Evolutionary conservation across 257 asterid species (phyloP), one percentile per base, ranked within the genome.

Genomic region (Plantago ovata): DNA sequence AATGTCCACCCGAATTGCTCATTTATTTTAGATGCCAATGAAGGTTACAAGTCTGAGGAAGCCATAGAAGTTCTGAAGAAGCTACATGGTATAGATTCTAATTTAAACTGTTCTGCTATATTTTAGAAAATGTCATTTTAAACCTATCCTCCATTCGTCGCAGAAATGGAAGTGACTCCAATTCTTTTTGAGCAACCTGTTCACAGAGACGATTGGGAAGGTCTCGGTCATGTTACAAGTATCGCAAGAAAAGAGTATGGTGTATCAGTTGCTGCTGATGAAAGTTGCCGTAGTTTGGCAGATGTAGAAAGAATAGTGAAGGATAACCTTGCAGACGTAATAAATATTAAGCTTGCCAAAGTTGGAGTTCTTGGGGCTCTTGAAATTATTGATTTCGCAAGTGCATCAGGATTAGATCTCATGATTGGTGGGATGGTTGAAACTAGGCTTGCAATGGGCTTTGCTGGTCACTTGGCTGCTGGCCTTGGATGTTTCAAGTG

Each of bases 371-470:
- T 81, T 55, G 92, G 89, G 50, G 95, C 95, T 52, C 81, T 89
- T 44, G 82, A 81, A 60, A 84, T 84, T 33, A 89, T 89, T 70
- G 92, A 84, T 45, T 65, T 85, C 60, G 92, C 80, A 14, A 79
- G 81, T 60, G 67, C 58, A 32, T 79, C 94, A 0, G 95, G 94
- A 58, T 53, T 89, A 62, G 81, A 80, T 72, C 67, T 89, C 61
- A 89, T 89, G 97, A 86, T 89, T 57, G 97, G 97, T 60, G 97
- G 97, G 61, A 89, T 89, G 97, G 97, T 89, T 66, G 97, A 89
- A 72, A 89, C 95, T 20, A 81, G 97, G 48, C 86, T 89, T 28
- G 92, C 94, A 4, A 89, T 89, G 97, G 97, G 97, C 62, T 89
- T 89, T 54, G 94, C 97, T 22, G 95, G 97, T 53, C 75, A 86